Evolutionary conservation across 1,139 yeast genomes (phyloP).

Genomic region (Geotrichum candidum): DNA sequence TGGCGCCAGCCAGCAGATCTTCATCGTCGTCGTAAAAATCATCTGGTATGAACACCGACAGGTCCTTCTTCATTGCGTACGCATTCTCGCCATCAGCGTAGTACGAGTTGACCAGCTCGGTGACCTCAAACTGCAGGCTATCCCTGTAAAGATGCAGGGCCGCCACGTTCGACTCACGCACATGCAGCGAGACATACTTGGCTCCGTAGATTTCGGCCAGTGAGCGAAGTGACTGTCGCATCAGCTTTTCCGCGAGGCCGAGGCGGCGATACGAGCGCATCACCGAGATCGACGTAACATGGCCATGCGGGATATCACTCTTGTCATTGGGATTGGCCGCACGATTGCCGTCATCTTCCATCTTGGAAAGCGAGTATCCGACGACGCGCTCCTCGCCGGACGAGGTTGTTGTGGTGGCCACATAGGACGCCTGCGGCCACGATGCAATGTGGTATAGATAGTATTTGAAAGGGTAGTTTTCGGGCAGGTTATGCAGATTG

Average conservation of each 20-base stretch:
- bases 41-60: slow-evolving; percentile 21
- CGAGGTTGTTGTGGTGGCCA: slow-evolving; percentile 68
- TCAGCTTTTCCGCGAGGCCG: slow-evolving; percentile 90
- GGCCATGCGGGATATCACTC: slow-evolving; percentile 78
- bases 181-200: slow-evolving; percentile 83
- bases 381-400: slow-evolving; percentile 63
- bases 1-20: slow-evolving; percentile 26
- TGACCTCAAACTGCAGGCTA: slow-evolving; percentile 72
- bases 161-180: slow-evolving; percentile 87
- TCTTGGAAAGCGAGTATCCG: slow-evolving; percentile 90
- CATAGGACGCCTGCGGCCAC: slow-evolving; percentile 98
- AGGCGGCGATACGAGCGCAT: slow-evolving; percentile 92
- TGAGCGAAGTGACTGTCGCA: slow-evolving; percentile 82
- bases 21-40: slow-evolving; percentile 29
- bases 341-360: slow-evolving; percentile 59
- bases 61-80: slow-evolving; percentile 68
- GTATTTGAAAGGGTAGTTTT: slow-evolving; percentile 85
- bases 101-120: slow-evolving; percentile 75
- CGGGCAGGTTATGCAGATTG: slow-evolving; percentile 87
- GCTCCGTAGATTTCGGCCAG: slow-evolving; percentile 80
- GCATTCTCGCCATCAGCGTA: slow-evolving; percentile 99
- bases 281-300: slow-evolving; percentile 87
- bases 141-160: slow-evolving; percentile 89
- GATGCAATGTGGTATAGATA: slow-evolving; percentile 89
- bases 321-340: slow-evolving; percentile 47